Base-by-base conservation (phyloP, 2,329 filamentous ascomycete species). In the Fusarium liriodendri region DNA sequence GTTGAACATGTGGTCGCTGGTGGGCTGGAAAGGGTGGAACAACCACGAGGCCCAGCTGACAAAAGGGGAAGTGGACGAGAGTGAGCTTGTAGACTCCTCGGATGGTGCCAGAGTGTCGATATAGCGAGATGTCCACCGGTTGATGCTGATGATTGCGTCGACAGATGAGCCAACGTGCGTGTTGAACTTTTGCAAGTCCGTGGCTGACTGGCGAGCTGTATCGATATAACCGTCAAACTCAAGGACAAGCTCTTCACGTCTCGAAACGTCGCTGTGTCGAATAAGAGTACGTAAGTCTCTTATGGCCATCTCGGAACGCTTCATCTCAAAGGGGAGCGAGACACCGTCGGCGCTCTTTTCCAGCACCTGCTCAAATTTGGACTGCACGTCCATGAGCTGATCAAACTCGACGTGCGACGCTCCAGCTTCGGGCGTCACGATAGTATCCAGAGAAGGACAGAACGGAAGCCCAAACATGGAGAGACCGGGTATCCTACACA, bases 191-290 rank as follows among this genome's bases (percentile, higher is more conserved):
- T 92, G 91, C 6, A 97, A 86, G 65, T 93, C 90, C 52, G 87
- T 86, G 5, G 92, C 90, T 1, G 92, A 91, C 55, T 88, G 86
- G 5, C 90, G 86, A 2, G 92, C 91, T 0, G 89, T 90, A 11
- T 92, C 90, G 74, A 97, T 90, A 82, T 95, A 97, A 59, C 89
- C 89, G 71, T 93, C 89, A 66, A 97, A 93, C 79, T 96, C 94
- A 25, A 91, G 87, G 6, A 94, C 89, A 14, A 97, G 88, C 81
- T 95, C 92, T 38, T 92, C 88, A 33, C 89, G 89, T 45, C 89
- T 89, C 29, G 90, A 89, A 1, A 97, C 85, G 25, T 89, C 87
- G 75, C 92, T 94, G 82, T 92, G 91, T 42, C 89, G 87, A 37
- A 97, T 92, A 52, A 95, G 87, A 29, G 90, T 92, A 35, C 92